Base-by-base conservation (phyloP, 345 rosid species). In the Salix exigua region DNA sequence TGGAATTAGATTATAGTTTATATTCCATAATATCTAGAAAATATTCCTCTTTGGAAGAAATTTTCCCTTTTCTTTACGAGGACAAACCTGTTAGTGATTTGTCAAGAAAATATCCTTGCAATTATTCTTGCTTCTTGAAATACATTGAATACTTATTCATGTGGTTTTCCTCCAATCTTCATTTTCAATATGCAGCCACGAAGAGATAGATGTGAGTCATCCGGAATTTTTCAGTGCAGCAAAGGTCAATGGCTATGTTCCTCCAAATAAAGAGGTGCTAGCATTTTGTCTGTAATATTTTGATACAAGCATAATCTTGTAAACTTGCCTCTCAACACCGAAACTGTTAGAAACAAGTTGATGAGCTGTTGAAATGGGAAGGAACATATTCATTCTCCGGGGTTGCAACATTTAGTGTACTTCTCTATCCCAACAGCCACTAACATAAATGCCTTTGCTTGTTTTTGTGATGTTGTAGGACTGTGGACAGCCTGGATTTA, bases 401-500 rank as follows among this genome's bases (percentile, higher is more conserved):
- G 7, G 53, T 58, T 46, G 3, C 19, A 60, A 38, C 37, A 65
- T 35, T 53, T 65, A 30, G 25, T 60, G 6, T 74, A 12, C 16
- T 30, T 28, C 10, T 19, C 4, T 65, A 48, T 67, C 23, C 37
- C 66, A 50, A 35, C 12, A 33, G 26, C 23, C 19, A 23, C 37
- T 63, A 58, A 78, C 61, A 38, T 23, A n/a, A 37, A 72, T 28
- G 31, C 26, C 65, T 79, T 58, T 55, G 23, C 76, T 53, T 64
- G 68, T 62, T 75, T 31, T 66, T 68, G 38, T 72, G 53, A 55
- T 78, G 28, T 74, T 78, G 75, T 88, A 96, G 98, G 99, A 96
- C 75, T 85, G 88, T 2, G 98, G 99, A 66, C 98, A 93, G 81
- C 99, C 99, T 76, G 99, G 98, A 80, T 93, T 93, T 82, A 96